A percentile compares a stretch with the other conserved stretches of the same genome.
phyloP scores from a whole-genome alignment of 805 yeast genomes.

The Cyberlindnera mycetangii region DNA sequence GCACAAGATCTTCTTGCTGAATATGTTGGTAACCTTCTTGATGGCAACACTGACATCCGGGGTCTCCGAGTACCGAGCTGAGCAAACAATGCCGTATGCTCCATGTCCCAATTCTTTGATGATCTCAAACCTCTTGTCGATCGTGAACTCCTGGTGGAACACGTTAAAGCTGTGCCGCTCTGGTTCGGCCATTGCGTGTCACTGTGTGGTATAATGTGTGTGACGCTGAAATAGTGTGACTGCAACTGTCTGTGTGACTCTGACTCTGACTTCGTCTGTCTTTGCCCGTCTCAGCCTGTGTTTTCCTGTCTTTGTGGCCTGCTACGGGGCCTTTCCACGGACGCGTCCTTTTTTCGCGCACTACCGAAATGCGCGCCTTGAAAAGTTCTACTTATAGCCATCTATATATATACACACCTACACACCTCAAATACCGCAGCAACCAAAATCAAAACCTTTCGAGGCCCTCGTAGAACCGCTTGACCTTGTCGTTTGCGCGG shows the following conservation, averaged over 20 bases:
- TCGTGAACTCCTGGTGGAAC: conserved; percentile 87
- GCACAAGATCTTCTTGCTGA: conserved; percentile 85
- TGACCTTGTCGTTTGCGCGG: conserved; percentile 57
- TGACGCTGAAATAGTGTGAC: too few species aligned
- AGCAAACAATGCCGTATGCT: conserved; percentile 95
- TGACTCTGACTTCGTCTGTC: too few species aligned
- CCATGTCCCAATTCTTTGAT: conserved; percentile 96
- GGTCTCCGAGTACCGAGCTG: conserved; percentile 76
- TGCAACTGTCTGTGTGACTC: too few species aligned
- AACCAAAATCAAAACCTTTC: conserved; percentile 16
- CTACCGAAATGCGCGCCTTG: too few species aligned
- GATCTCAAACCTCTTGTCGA: conserved; percentile 83
- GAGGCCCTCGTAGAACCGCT: conserved; percentile 53
- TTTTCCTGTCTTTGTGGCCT: too few species aligned
- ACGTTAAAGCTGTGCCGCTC: conserved; percentile 56
- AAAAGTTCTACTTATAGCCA: too few species aligned
- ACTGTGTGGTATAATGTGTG: not conserved
- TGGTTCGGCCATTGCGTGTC: conserved; percentile 25
- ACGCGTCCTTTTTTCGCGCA: too few species aligned
- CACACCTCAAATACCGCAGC: too few species aligned
- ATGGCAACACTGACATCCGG: conserved; percentile 87
- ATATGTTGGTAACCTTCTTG: conserved; percentile 92
- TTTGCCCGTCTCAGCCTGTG: too few species aligned
- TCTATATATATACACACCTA: too few species aligned
- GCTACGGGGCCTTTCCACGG: too few species aligned